Evolutionary conservation across 192 early-diverging fungal genomes (phyloP), one percentile per base, ranked within the genome.

Genomic region (Lobosporangium transversale): DNA sequence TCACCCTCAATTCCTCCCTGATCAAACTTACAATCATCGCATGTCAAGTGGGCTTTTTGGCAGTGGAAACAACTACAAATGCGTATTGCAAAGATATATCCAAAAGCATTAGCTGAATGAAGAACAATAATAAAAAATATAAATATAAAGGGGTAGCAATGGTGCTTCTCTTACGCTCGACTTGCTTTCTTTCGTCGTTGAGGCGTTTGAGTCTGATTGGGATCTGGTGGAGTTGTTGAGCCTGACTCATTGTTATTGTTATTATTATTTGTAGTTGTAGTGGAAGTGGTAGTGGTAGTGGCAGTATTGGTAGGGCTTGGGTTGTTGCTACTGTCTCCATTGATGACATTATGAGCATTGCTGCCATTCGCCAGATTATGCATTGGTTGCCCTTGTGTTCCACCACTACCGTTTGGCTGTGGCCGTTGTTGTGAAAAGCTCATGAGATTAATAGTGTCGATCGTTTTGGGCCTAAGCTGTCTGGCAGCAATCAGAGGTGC

Each of bases 31-130:
- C 87, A 83, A 57, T 89, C 88, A 62, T 89, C 90, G 53, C 90
- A 92, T 50, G 90, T 92, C 43, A 92, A 79, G 70, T 92, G 90
- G 31, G 89, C 87, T 70, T 85, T 88, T 68, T 92, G 91, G 66
- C 91, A 92, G 74, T 91, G 89, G 53, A 84, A 87, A 66, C 91
- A 92, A 66, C 73, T 76, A 76, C 11, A 21, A 43, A 37, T n/a
- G n/a, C n/a, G n/a, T n/a, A n/a, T n/a, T n/a, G n/a, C n/a, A n/a
- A n/a, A n/a, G n/a, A n/a, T n/a, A n/a, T n/a, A n/a, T n/a, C n/a
- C n/a, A n/a, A n/a, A n/a, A n/a, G n/a, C n/a, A n/a, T 43, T 24
- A 62, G 9, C 11, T 23, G 37, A 57, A 37, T 54, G 14, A 60
- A 14, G 49, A 44, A n/a, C 23, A 53, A 21, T 3, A 24, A 31